Evolutionary conservation across 371 early-diverging fungal genomes (phyloP).

Genomic region (Conidiobolus coronatus): DNA sequence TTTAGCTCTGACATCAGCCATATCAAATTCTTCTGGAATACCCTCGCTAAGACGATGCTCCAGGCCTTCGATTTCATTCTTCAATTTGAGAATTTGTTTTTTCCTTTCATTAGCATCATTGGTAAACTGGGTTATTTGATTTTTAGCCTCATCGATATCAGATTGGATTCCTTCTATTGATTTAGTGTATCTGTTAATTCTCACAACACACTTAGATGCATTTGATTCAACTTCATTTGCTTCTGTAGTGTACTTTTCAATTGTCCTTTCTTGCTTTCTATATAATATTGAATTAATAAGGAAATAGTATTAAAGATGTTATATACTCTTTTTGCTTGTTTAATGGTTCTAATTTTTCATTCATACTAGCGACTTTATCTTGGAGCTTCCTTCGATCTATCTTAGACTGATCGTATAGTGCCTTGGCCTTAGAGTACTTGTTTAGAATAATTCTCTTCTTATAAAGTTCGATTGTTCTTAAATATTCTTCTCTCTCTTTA

Average conservation of each 20-base stretch:
- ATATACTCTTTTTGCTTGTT: background rate
- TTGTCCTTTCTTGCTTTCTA: conserved; percentile 6
- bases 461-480: background rate
- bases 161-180: conserved; percentile 5
- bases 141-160: conserved; percentile 10
- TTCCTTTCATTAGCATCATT: conserved; percentile 8
- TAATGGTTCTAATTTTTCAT: background rate
- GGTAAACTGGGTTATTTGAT: conserved; percentile 9
- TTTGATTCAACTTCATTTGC: background rate
- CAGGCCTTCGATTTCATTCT: conserved; percentile 7
- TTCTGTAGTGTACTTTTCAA: background rate
- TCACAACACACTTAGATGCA: background rate
- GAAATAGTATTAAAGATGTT: background rate
- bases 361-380: background rate
- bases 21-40: too few species aligned
- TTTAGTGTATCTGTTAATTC: background rate
- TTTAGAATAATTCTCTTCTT: background rate
- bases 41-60: background rate
- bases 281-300: background rate
- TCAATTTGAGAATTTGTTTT: conserved; percentile 3
- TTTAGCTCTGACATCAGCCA: background rate
- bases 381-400: background rate
- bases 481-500: conserved; percentile 23
- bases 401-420: background rate
- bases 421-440: background rate